Evolutionary conservation across 805 yeast genomes (phyloP).

Genomic region (Alloascoidea hylecoeti): DNA sequence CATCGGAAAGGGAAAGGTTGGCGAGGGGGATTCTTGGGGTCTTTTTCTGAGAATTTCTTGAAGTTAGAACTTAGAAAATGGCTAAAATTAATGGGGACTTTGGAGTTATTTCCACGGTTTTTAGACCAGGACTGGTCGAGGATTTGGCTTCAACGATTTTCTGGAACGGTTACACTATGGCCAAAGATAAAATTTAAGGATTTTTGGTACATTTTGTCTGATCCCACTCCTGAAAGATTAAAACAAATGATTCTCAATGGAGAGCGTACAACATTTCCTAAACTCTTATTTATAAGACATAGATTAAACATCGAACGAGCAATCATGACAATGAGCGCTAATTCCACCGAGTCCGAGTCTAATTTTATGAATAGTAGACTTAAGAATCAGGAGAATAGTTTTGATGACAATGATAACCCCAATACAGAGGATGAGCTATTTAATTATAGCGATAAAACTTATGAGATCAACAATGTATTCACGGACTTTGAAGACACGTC

Average conservation of each 20-base stretch:
- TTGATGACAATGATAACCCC: no score
- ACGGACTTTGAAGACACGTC: no score
- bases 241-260: conserved; percentile 45
- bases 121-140: conserved; percentile 73
- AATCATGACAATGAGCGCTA: no score
- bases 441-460: no score
- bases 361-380: no score
- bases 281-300: conserved; percentile 48
- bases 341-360: no score
- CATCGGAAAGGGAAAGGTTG: conserved; percentile 39
- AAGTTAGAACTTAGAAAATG: conserved; percentile 69
- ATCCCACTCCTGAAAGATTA: conserved; percentile 48
- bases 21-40: conserved; percentile 65
- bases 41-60: conserved; percentile 57
- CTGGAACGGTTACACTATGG: conserved; percentile 68
- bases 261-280: conserved; percentile 52
- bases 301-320: conserved; percentile 51
- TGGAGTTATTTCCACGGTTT: conserved; percentile 54
- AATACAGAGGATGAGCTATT: no score
- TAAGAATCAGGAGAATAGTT: no score
- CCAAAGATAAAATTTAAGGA: conserved; percentile 50
- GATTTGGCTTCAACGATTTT: conserved; percentile 58
- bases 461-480: no score
- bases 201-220: conserved; percentile 48
- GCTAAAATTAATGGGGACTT: conserved; percentile 48